Base-by-base conservation (phyloP, 306 rosid genomes). In the Lupinus albus region DNA sequence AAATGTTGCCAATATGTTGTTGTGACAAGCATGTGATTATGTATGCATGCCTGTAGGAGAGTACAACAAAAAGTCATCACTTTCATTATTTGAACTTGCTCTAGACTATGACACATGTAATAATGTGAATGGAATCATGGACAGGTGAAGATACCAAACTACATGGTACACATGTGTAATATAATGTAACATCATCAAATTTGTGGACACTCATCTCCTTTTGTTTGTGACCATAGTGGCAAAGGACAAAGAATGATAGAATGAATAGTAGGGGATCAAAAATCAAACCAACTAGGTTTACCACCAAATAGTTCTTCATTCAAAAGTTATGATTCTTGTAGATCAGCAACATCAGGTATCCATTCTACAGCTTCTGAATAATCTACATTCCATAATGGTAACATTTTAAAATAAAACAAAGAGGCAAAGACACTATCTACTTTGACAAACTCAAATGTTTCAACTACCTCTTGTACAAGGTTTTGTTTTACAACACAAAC, bases 271-370 rank as follows among this genome's bases (percentile, higher is more conserved):
- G 16, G 70, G 68, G 4, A 3, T 2, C 41, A 72, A 74, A 68
- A 49, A 72, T 72, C 82, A 67, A 76, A 81, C 89, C 79, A 67
- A 82, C 80, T 79, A 80, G 44, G 21, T 67, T 69, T 72, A 78
- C 83, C 70, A 75, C 79, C 83, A 78, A 78, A 45, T 8, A 70
- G 68, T 49, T 82, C 83, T 84, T 80, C 73, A 59, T 67, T 77
- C 84, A 84, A 79, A 80, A 83, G 76, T 81, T 79, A 75, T 82
- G 81, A 80, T 80, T 85, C 91, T 81, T 72, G 87, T 56, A 73
- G 80, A 63, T 63, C 88, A 72, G 85, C 82, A 49, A 71, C 90
- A 63, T 64, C 80, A 33, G 38, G 69, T 81, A 71, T 73, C 91
- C 86, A 70, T 83, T 85, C 94, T 83, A 76, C 84, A 30, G 71